Percentiles rank a stretch among this genome's conserved stretches.
phyloP scores from a whole-genome alignment of 2,329 filamentous ascomycete species.

The Cryphonectria radicalis region DNA sequence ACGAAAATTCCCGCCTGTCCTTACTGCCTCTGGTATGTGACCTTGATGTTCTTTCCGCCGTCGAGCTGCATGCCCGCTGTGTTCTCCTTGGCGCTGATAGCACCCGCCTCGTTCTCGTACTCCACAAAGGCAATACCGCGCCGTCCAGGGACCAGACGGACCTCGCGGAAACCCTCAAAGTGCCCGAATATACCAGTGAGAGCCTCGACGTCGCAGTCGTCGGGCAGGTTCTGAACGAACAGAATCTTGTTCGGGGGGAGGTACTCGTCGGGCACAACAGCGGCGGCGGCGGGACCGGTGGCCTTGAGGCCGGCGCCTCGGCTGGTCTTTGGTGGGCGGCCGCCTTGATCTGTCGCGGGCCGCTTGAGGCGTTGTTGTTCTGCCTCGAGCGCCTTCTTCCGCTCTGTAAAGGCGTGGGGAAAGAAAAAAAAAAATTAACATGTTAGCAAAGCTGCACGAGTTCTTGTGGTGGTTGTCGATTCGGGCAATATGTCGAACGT shows the following conservation, averaged over 20 bases:
- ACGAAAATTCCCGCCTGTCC: not conserved
- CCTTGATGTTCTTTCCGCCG: constrained; percentile 80
- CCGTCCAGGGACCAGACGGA: constrained; percentile 83
- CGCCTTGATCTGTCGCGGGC: constrained; percentile 50
- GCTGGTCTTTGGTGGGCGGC: constrained; percentile 70
- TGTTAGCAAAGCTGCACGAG: constrained; percentile 12
- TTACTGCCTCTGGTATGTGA: constrained; percentile 93
- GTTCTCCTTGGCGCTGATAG: constrained; percentile 92
- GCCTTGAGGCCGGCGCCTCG: constrained; percentile 77
- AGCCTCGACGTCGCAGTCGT: constrained; percentile 80
- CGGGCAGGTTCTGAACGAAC: constrained; percentile 90
- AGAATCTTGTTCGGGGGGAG: constrained; percentile 96
- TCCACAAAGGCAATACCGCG: constrained; percentile 94
- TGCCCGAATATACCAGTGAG: constrained; percentile 81
- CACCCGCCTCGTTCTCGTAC: constrained; percentile 87
- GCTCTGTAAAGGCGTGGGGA: constrained; percentile 46
- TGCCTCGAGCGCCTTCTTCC: constrained; percentile 81
- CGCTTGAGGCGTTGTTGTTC: constrained; percentile 78
- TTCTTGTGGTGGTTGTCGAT: not conserved
- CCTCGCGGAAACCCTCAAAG: constrained; percentile 94
- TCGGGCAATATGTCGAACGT: not conserved
- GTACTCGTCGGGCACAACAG: constrained; percentile 95
- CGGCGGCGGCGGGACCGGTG: constrained; percentile 66
- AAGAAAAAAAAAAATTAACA: not conserved
- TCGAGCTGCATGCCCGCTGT: constrained; percentile 84